These are phyloP conservation scores for Coemansia reversa DNA, from an alignment of 192 early-diverging fungal genomes.

Conservation along the genomic window DNA sequence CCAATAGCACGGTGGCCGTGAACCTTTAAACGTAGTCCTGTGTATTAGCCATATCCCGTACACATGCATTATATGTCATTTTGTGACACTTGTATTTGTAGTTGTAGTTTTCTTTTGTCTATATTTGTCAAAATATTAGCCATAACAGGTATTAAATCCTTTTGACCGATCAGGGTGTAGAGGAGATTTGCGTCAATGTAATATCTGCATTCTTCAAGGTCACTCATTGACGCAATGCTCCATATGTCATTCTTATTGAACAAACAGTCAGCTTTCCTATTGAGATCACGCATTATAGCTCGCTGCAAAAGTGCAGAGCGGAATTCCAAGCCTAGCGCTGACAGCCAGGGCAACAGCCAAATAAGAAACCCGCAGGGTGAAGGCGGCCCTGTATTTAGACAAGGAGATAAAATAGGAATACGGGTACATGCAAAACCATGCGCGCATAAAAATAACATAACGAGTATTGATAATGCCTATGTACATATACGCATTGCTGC, in stretches of 20 bases:
- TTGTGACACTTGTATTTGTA: not conserved
- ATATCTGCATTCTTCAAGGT: not conserved
- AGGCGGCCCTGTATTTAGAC: not conserved
- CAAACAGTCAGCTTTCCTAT: not conserved
- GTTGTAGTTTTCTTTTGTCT: not conserved
- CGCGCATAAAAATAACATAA: constrained; percentile 8
- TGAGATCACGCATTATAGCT: not conserved
- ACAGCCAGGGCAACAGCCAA: not conserved
- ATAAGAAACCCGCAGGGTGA: not conserved
- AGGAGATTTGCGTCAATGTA: not conserved
- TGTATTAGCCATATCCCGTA: not conserved
- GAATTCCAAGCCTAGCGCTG: not conserved
- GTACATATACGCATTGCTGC: constrained; percentile 31
- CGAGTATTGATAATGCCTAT: constrained; percentile 4
- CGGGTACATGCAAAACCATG: constrained; percentile 12
- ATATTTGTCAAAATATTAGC: not conserved
- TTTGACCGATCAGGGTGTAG: not conserved
- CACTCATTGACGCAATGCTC: not conserved
- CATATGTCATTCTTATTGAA: not conserved
- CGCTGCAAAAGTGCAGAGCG: not conserved
- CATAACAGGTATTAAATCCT: not conserved
- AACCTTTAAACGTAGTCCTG: not conserved
- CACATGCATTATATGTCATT: not conserved
- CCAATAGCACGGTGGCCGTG: not conserved
- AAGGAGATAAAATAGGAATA: constrained; percentile 5